These are phyloP conservation scores for Dendryphion nanum DNA, from an alignment of 2,329 filamentous ascomycete genomes.

Conservation along the genomic window DNA sequence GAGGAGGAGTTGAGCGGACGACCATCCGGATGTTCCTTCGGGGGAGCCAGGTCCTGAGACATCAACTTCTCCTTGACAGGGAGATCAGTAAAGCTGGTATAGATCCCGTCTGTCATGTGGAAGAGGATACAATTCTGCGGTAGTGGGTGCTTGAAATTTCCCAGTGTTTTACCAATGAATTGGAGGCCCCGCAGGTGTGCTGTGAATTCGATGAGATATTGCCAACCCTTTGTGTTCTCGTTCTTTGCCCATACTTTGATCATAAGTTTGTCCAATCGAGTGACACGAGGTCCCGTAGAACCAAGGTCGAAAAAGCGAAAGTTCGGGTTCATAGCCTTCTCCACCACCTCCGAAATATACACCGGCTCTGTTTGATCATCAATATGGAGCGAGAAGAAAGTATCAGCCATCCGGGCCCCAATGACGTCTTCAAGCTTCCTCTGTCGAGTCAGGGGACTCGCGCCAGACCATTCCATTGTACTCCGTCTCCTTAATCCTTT, in stretches of 20 bases:
- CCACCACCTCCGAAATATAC: slow-evolving; percentile 83
- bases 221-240: slow-evolving; percentile 52
- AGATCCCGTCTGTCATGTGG: slow-evolving; percentile 82
- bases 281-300: slow-evolving; percentile 60
- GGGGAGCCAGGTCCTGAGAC: slow-evolving; percentile 28
- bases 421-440: slow-evolving; percentile 73
- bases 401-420: slow-evolving; percentile 73
- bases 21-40: slow-evolving; percentile 44
- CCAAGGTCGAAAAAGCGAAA: slow-evolving; percentile 82
- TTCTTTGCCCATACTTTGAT: slow-evolving; percentile 73
- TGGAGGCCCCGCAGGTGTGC: slow-evolving; percentile 72
- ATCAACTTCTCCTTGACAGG: slow-evolving; percentile 45
- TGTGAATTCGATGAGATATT: slow-evolving; percentile 70
- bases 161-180: slow-evolving; percentile 67
- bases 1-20: slow-evolving; percentile 67
- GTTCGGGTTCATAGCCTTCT: slow-evolving; percentile 84
- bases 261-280: slow-evolving; percentile 63
- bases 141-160: slow-evolving; percentile 66
- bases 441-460: slow-evolving; percentile 63
- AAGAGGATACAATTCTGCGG: slow-evolving; percentile 82
- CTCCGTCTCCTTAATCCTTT: slow-evolving; percentile 53
- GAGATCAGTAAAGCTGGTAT: slow-evolving; percentile 71
- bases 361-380: slow-evolving; percentile 65
- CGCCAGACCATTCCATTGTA: slow-evolving; percentile 63
- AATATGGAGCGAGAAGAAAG: slow-evolving; percentile 83